These are phyloP conservation scores for Botrytis squamosa DNA, from an alignment of 2,329 filamentous ascomycete species.

Conservation along the genomic window DNA sequence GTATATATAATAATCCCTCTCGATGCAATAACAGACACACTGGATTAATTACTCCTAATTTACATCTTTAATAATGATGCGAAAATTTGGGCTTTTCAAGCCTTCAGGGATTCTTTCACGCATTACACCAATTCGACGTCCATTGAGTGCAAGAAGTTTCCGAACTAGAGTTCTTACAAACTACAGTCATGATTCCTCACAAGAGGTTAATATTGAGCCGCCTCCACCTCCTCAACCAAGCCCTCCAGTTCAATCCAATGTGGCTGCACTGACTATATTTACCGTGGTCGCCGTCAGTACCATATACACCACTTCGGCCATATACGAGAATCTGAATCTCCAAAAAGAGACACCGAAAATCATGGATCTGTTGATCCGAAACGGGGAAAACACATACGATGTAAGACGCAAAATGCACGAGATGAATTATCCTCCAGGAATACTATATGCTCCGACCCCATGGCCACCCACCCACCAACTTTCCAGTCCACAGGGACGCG, in stretches of 20 bases:
- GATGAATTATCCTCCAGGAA: neutral
- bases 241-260: neutral
- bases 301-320: neutral
- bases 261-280: conserved; percentile 3
- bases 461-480: conserved; percentile 8
- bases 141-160: neutral
- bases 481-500: neutral
- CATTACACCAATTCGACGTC: neutral
- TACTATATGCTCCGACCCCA: neutral
- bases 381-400: neutral
- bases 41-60: neutral
- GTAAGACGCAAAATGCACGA: conserved; percentile 8
- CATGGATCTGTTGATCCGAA: neutral
- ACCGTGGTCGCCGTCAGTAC: conserved; percentile 5
- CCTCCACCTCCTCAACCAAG: neutral
- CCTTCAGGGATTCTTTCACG: neutral
- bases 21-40: neutral
- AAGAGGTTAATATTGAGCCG: too few relatives aligned
- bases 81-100: neutral
- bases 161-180: neutral
- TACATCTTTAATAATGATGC: neutral
- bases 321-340: conserved; percentile 8
- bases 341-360: conserved; percentile 4
- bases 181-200: neutral
- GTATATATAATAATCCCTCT: neutral